phyloP scores from a whole-genome alignment of 768 basidiomycete species.

The Megacollybia marginata region DNA sequence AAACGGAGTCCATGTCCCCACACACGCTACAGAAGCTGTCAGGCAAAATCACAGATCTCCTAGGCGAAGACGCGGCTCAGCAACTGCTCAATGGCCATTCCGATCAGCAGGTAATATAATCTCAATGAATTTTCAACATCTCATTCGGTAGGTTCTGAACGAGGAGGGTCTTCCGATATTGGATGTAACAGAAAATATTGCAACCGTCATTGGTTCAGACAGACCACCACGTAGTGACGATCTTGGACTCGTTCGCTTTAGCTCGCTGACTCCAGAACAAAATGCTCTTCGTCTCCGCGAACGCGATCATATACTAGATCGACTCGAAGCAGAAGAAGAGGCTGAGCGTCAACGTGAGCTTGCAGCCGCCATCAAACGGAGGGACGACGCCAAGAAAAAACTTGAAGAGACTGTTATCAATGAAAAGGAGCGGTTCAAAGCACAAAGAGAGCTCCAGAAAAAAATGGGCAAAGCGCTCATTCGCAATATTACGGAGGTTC shows the following conservation, averaged over 20 bases:
- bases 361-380: slow-evolving; percentile 7
- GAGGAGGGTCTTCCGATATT: slow-evolving; percentile 77
- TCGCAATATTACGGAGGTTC: slow-evolving; percentile 32
- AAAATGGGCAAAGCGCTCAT: slow-evolving; percentile 73
- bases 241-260: slow-evolving; percentile 31
- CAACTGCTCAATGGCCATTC: slow-evolving; percentile 33
- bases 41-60: slow-evolving; percentile 51
- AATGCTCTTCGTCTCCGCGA: slow-evolving; percentile 47
- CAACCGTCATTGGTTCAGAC: slow-evolving; percentile 26
- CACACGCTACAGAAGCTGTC: slow-evolving; percentile 50
- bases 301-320: slow-evolving; percentile 57
- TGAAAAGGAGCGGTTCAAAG: slow-evolving; percentile 31
- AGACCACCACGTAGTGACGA: slow-evolving; percentile 4
- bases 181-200: slow-evolving; percentile 52
- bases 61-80: slow-evolving; percentile 34
- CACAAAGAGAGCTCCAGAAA: slow-evolving; percentile 54
- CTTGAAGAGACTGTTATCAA: slow-evolving; percentile 38
- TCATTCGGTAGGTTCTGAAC: slow-evolving; percentile 47
- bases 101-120: slow-evolving; percentile 54
- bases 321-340: slow-evolving; percentile 47
- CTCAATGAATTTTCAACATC: slow-evolving; percentile 7
- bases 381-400: slow-evolving; percentile 41
- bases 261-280: slow-evolving; percentile 36
- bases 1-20: slow-evolving; percentile 26
- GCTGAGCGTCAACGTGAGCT: slow-evolving; percentile 24